Evolutionary conservation across 2,329 filamentous ascomycete species (phyloP).

Genomic region (Claviceps digitariae): DNA sequence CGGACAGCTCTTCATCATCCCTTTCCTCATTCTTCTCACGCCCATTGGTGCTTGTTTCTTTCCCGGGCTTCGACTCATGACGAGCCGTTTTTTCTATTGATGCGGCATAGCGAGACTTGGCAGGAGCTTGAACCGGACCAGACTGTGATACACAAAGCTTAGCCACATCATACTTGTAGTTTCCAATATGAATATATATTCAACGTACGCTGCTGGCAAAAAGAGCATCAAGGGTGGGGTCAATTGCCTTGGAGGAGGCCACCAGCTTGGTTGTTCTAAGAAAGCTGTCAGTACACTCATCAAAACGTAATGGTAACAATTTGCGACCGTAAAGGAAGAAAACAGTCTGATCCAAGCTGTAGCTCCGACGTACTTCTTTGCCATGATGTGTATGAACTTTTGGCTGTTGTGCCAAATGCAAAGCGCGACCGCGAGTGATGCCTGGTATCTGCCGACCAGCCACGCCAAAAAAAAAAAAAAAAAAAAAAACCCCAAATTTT

Average conservation of each 20-base stretch:
- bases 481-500: conserved; percentile 3
- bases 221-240: conserved; percentile 55
- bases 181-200: background rate
- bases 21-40: conserved; percentile 13
- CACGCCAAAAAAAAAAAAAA: background rate
- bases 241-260: conserved; percentile 42
- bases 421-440: background rate
- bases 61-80: conserved; percentile 10
- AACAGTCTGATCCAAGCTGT: background rate
- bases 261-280: conserved; percentile 21
- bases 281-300: conserved; percentile 15
- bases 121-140: conserved; percentile 35
- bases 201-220: conserved; percentile 59
- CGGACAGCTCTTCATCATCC: conserved; percentile 19
- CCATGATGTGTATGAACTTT: conserved; percentile 6
- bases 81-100: conserved; percentile 20
- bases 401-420: background rate
- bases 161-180: background rate
- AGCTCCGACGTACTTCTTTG: conserved; percentile 11
- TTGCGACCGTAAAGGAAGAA: background rate
- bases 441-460: background rate
- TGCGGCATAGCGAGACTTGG: conserved; percentile 31
- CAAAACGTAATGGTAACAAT: conserved; percentile 1
- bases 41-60: conserved; percentile 13
- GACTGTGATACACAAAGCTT: conserved; percentile 21